These are phyloP conservation scores for Drechslerella dactyloides DNA, from an alignment of 2,329 filamentous ascomycete genomes.

Conservation along the genomic window DNA sequence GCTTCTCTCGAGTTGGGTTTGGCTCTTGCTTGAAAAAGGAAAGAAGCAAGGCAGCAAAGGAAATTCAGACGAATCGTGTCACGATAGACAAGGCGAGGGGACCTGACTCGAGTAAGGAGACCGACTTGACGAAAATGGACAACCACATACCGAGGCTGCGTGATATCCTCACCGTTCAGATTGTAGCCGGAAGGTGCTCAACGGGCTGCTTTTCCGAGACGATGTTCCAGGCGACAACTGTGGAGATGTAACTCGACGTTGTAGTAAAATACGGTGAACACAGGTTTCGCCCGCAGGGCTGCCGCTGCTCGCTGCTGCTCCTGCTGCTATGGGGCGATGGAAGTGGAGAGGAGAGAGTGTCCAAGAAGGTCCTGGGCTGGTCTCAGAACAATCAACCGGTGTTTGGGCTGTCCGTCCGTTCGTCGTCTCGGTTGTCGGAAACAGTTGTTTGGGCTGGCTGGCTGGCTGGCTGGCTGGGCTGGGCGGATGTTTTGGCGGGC, in stretches of 20 bases:
- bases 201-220: no score
- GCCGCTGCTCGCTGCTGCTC: conserved; percentile 24
- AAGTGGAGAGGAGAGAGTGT: not conserved
- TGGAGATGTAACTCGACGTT: no score
- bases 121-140: conserved; percentile 3
- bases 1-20: not conserved
- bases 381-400: conserved; percentile 7
- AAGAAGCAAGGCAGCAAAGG: not conserved
- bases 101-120: not conserved
- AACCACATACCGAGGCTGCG: conserved; percentile 8
- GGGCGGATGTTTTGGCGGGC: conserved; percentile 6
- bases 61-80: conserved; percentile 6
- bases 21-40: conserved; percentile 2
- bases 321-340: not conserved
- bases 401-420: not conserved
- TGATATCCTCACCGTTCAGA: not conserved
- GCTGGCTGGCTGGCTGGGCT: not conserved
- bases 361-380: conserved; percentile 4
- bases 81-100: not conserved
- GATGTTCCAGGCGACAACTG: no score
- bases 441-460: conserved; percentile 32
- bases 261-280: no score
- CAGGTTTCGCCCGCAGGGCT: no score
- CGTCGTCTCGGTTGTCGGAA: conserved; percentile 33
- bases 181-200: no score